A percentile compares a stretch with the other conserved stretches of the same genome.
Evolutionary conservation across 2,329 filamentous ascomycete species (phyloP).

Genomic region (Chrysoporthe puriensis): DNA sequence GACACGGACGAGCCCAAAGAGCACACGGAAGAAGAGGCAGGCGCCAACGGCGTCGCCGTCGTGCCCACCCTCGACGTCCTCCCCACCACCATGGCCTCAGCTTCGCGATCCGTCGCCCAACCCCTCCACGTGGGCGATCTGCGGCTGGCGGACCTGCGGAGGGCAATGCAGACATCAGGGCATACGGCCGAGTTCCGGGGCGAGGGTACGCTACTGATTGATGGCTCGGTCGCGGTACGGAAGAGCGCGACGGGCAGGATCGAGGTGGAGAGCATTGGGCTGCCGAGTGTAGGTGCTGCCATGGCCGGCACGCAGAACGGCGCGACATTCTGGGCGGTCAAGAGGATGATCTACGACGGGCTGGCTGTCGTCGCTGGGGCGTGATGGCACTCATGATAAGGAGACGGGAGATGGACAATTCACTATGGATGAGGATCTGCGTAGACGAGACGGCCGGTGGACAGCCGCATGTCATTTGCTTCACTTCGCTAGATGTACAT

Average conservation of each 20-base stretch:
- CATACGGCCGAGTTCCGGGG: slow-evolving; percentile 92
- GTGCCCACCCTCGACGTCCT: slow-evolving; percentile 59
- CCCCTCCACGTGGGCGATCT: slow-evolving; percentile 95
- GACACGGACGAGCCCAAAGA: slow-evolving; percentile 36
- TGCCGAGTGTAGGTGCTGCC: slow-evolving; percentile 48
- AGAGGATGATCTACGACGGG: slow-evolving; percentile 89
- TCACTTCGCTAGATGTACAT: background rate
- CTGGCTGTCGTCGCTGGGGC: slow-evolving; percentile 85
- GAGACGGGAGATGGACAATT: background rate
- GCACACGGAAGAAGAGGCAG: slow-evolving; percentile 30
- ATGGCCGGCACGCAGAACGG: slow-evolving; percentile 53
- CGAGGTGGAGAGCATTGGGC: slow-evolving; percentile 79
- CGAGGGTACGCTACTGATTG: slow-evolving; percentile 88
- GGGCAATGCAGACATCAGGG: slow-evolving; percentile 78
- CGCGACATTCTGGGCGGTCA: slow-evolving; percentile 82
- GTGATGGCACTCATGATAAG: slow-evolving; percentile 39
- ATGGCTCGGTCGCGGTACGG: slow-evolving; percentile 83
- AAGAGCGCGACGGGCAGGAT: slow-evolving; percentile 88
- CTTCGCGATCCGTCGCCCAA: slow-evolving; percentile 76
- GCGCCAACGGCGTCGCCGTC: slow-evolving; percentile 32
- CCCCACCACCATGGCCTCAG: slow-evolving; percentile 65
- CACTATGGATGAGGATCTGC: background rate
- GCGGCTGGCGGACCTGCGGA: slow-evolving; percentile 82
- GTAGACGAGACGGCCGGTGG: too few relatives aligned
- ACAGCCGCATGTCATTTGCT: background rate